A percentile compares a stretch with the other conserved stretches of the same genome.
Conservation (phyloP, 2,329 filamentous ascomycete species). For the Rugonectria rugulosa region DNA sequence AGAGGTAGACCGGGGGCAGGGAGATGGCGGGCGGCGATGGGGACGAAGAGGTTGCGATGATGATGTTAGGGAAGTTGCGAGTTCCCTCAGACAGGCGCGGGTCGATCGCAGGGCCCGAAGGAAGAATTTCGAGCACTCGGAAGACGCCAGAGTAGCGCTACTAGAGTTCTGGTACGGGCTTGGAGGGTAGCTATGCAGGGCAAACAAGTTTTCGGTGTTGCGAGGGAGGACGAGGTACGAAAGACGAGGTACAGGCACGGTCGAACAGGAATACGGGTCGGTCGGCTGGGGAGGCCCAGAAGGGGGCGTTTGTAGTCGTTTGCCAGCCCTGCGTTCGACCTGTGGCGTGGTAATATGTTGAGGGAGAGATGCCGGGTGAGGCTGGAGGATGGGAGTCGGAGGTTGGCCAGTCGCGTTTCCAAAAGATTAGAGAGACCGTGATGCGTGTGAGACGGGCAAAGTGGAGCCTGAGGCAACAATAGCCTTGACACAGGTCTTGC, state of each 20-base stretch:
- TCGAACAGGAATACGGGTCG: slow-evolving; percentile 1
- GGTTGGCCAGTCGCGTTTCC: slow-evolving; percentile 7
- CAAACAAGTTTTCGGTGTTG: too few relatives aligned
- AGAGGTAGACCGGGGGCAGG: too few relatives aligned
- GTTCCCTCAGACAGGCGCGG: too few relatives aligned
- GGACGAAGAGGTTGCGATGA: too few relatives aligned
- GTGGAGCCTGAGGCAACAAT: slow-evolving; percentile 16
- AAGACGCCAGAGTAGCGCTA: slow-evolving; percentile 1
- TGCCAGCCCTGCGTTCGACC: slow-evolving; percentile 1
- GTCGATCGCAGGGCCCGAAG: background rate
- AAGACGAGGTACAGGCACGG: background rate
- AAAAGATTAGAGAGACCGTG: background rate
- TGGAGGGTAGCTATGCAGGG: slow-evolving; percentile 1
- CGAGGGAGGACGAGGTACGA: too few relatives aligned
- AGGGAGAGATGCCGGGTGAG: slow-evolving; percentile 7
- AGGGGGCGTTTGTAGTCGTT: slow-evolving; percentile 1
- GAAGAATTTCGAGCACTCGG: background rate
- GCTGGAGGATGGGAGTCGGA: background rate
- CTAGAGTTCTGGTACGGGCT: slow-evolving; percentile 9
- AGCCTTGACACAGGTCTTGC: too few relatives aligned
- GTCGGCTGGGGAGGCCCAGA: background rate
- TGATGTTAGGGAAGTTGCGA: too few relatives aligned
- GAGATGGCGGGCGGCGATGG: too few relatives aligned
- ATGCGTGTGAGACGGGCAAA: background rate
- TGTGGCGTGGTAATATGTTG: background rate